These are phyloP conservation scores for Aaosphaeria pasadenensis DNA, from an alignment of 2,329 filamentous ascomycete genomes.

Conservation along the genomic window DNA sequence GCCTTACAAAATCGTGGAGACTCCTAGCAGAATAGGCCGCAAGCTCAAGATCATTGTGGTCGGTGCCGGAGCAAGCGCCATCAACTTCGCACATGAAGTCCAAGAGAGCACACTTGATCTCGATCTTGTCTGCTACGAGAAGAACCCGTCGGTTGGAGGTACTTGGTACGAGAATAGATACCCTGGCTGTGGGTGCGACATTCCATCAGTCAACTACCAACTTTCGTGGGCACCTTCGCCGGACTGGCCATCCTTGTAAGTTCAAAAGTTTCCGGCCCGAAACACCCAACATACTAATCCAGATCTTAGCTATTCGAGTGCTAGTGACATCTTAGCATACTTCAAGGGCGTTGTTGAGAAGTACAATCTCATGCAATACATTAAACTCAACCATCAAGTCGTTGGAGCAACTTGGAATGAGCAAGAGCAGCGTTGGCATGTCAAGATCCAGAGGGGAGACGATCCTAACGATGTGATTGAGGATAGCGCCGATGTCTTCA, in stretches of 20 bases:
- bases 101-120: constrained; percentile 42
- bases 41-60: constrained; percentile 41
- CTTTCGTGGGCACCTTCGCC: constrained; percentile 37
- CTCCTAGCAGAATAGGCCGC: constrained; percentile 43
- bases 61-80: constrained; percentile 42
- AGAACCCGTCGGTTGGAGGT: constrained; percentile 38
- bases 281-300: constrained; percentile 27
- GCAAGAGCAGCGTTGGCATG: background rate
- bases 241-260: constrained; percentile 9
- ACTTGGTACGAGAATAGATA: constrained; percentile 44
- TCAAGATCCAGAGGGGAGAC: background rate
- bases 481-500: background rate
- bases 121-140: constrained; percentile 39
- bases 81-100: constrained; percentile 44
- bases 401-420: background rate
- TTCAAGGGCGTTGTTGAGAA: background rate
- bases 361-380: constrained; percentile 20
- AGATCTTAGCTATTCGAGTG: constrained; percentile 11
- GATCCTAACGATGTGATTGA: constrained; percentile 23
- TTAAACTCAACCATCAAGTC: background rate
- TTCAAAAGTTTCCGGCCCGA: constrained; percentile 6
- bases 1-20: constrained; percentile 40
- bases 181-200: constrained; percentile 1
- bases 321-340: background rate
- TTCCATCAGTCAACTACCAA: background rate